phyloP scores from a whole-genome alignment of 164 flowering plant species.

The Vitis rotundifolia region DNA sequence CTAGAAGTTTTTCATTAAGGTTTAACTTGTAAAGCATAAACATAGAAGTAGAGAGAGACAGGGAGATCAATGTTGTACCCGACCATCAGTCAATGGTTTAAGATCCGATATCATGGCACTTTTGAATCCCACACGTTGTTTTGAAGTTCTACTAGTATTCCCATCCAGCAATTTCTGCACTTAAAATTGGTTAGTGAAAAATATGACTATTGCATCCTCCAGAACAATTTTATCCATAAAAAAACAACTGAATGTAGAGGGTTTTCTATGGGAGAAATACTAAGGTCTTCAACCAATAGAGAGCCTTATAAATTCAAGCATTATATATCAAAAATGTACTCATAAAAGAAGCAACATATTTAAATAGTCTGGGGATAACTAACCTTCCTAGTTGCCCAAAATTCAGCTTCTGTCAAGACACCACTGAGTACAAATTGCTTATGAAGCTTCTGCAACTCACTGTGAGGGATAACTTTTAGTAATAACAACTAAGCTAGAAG shows the following conservation, averaged over 20 bases:
- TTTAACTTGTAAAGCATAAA: neutral
- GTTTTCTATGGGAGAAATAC: neutral
- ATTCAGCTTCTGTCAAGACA: slow-evolving; percentile 84
- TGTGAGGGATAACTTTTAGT: slow-evolving; percentile 31
- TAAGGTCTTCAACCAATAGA: neutral
- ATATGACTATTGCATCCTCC: neutral
- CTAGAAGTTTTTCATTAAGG: too few relatives aligned
- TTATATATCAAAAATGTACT: neutral
- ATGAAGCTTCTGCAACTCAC: slow-evolving; percentile 94
- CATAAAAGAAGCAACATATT: neutral
- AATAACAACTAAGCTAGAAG: slow-evolving; percentile 5
- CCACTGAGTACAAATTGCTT: slow-evolving; percentile 76
- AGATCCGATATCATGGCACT: slow-evolving; percentile 81
- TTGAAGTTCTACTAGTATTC: slow-evolving; percentile 43
- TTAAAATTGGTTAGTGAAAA: slow-evolving; percentile 2
- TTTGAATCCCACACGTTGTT: slow-evolving; percentile 80
- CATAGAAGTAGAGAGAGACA: neutral
- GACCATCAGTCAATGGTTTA: slow-evolving; percentile 83
- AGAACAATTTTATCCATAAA: neutral
- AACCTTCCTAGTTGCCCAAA: slow-evolving; percentile 97
- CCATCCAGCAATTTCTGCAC: slow-evolving; percentile 74
- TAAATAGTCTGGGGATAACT: neutral
- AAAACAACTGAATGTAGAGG: neutral
- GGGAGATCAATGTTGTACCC: slow-evolving; percentile 47
- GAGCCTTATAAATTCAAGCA: neutral